Evolutionary conservation across 1,284 basidiomycete genomes (phyloP).

Genomic region (Termitomyces sp.): DNA sequence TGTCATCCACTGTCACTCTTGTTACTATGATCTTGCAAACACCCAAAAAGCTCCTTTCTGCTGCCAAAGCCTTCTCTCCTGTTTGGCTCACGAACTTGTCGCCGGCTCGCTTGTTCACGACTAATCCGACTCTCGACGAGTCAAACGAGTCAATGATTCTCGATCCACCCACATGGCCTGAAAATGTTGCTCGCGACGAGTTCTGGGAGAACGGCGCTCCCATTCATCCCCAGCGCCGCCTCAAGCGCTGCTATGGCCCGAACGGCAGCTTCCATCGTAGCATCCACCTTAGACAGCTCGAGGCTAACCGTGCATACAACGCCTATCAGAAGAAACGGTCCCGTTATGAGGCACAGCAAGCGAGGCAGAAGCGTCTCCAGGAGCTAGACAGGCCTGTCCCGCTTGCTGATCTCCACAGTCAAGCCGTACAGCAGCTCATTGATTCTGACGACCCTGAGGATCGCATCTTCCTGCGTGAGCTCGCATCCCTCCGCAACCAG

Average conservation of each 20-base stretch:
- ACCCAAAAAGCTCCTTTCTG: constrained; percentile 10
- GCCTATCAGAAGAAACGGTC: constrained; percentile 3
- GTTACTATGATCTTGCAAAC: constrained; percentile 7
- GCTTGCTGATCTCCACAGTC: neutral
- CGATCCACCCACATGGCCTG: constrained; percentile 9
- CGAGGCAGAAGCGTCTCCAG: neutral
- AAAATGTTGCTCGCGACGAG: constrained; percentile 1
- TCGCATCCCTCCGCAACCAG: constrained; percentile 5
- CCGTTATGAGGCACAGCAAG: constrained; percentile 6
- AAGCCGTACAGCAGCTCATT: constrained; percentile 1
- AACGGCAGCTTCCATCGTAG: constrained; percentile 10
- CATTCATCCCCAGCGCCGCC: neutral
- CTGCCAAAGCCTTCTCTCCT: constrained; percentile 6
- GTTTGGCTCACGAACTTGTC: constrained; percentile 8
- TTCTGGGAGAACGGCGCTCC: constrained; percentile 4
- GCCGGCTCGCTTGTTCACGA: constrained; percentile 10
- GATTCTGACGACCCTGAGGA: constrained; percentile 10
- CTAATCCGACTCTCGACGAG: neutral
- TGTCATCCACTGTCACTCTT: neutral
- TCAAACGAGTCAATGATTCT: neutral
- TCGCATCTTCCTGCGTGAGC: constrained; percentile 13
- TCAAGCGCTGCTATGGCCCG: constrained; percentile 4
- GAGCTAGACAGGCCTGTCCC: neutral
- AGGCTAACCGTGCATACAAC: constrained; percentile 3
- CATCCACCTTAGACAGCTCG: neutral